Percentiles rank a stretch among this genome's conserved stretches.
phyloP scores from a whole-genome alignment of 345 rosid genomes.

The Moricandia arvensis region DNA sequence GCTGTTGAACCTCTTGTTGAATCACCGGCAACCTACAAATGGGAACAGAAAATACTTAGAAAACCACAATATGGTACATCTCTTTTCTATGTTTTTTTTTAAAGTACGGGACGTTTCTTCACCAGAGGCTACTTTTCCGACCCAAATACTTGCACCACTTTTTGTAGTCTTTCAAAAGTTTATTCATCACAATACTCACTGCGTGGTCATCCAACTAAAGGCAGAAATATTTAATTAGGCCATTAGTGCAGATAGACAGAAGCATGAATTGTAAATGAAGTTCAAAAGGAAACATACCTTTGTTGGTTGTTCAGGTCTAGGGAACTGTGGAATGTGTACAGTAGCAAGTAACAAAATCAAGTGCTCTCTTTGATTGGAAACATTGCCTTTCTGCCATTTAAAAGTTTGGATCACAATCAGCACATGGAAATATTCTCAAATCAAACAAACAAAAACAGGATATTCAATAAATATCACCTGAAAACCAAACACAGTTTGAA shows the following conservation, averaged over 20 bases:
- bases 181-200: conserved; percentile 56
- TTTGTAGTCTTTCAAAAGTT: conserved; percentile 62
- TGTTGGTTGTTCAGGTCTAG: conserved; percentile 51
- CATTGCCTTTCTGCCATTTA: conserved; percentile 50
- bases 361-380: conserved; percentile 63
- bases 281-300: conserved; percentile 40
- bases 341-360: conserved; percentile 62
- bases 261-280: not conserved
- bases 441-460: not conserved
- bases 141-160: conserved; percentile 71
- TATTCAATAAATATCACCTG: conserved; percentile 45
- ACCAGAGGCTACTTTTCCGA: conserved; percentile 70
- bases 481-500: conserved; percentile 63
- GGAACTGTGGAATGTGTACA: conserved; percentile 51
- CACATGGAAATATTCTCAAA: not conserved
- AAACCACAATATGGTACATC: not conserved
- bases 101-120: not conserved
- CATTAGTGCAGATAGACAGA: not conserved
- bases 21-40: conserved; percentile 73
- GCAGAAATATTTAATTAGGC: not conserved
- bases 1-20: conserved; percentile 94
- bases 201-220: conserved; percentile 59
- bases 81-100: not conserved
- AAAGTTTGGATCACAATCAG: conserved; percentile 17
- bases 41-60: conserved; percentile 3